phyloP scores from a whole-genome alignment of 2,329 filamentous ascomycete genomes.

The Diplodia sapinea region DNA sequence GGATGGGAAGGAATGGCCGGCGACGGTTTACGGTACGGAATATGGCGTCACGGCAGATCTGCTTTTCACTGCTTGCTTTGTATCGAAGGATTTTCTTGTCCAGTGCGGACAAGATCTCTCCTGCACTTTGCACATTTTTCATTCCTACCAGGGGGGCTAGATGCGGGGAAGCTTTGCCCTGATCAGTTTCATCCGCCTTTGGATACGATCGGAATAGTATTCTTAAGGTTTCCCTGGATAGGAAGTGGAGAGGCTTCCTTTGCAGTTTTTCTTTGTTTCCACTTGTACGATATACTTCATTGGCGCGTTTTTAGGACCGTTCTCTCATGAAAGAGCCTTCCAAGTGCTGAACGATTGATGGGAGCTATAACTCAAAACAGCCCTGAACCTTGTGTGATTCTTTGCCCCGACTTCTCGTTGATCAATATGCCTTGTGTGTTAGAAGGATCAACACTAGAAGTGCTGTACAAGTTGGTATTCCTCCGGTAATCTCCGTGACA shows the following conservation, averaged over 20 bases:
- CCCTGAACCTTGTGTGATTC: not conserved
- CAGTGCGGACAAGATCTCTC: not conserved
- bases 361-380: not conserved
- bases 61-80: constrained; percentile 1
- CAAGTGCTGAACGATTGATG: not conserved
- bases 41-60: constrained; percentile 6
- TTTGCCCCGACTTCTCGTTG: too few relatives aligned
- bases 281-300: constrained; percentile 9
- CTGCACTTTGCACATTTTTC: not conserved
- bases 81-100: constrained; percentile 4
- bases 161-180: not conserved
- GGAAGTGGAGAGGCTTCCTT: constrained; percentile 5
- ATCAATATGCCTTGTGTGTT: too few relatives aligned
- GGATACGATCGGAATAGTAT: not conserved
- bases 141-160: not conserved
- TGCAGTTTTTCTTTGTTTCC: not conserved
- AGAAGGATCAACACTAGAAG: too few relatives aligned
- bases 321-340: not conserved
- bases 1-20: not conserved
- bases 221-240: not conserved
- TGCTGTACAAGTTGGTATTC: too few relatives aligned
- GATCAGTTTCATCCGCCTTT: not conserved
- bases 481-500: too few relatives aligned
- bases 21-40: not conserved
- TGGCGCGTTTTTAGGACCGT: not conserved